Conservation (phyloP, 257 asterid genomes). For the Nicotiana attenuata region DNA sequence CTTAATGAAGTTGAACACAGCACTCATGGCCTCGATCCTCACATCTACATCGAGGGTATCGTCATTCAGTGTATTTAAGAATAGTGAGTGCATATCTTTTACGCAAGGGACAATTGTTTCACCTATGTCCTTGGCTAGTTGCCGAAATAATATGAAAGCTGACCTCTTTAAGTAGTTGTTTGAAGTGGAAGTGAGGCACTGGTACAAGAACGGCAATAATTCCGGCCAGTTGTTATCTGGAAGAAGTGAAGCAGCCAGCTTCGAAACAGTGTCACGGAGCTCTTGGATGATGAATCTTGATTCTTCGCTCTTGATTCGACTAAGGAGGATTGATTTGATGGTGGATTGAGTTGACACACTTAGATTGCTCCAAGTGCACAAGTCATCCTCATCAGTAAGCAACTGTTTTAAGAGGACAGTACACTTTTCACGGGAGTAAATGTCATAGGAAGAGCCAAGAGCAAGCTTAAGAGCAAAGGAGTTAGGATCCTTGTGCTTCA, state of each 20-base stretch:
- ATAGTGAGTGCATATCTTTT: constrained; percentile 70
- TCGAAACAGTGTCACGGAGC: constrained; percentile 76
- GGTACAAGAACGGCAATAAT: constrained; percentile 81
- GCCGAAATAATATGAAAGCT: constrained; percentile 64
- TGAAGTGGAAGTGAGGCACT: constrained; percentile 62
- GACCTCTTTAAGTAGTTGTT: constrained; percentile 61
- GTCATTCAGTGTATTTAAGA: constrained; percentile 45
- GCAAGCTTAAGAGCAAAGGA: too few species aligned
- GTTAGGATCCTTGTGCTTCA: too few species aligned
- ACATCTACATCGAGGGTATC: constrained; percentile 48
- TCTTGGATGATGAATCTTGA: constrained; percentile 47
- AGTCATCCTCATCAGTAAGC: constrained; percentile 65
- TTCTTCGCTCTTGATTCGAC: constrained; percentile 58
- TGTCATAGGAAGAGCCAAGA: too few species aligned
- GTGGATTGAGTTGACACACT: constrained; percentile 43
- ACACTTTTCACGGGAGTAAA: too few species aligned
- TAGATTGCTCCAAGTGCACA: constrained; percentile 59
- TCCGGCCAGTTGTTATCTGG: constrained; percentile 84
- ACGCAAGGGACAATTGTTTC: constrained; percentile 56
- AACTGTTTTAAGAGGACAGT: constrained; percentile 22
- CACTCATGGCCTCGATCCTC: constrained; percentile 71
- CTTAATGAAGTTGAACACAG: constrained; percentile 74
- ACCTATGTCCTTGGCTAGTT: constrained; percentile 66
- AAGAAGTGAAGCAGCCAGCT: constrained; percentile 70
- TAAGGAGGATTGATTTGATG: constrained; percentile 44